Percentiles rank a stretch among this genome's conserved stretches.
Conservation (phyloP, 441 rosid species). For the Eruca vesicaria region DNA sequence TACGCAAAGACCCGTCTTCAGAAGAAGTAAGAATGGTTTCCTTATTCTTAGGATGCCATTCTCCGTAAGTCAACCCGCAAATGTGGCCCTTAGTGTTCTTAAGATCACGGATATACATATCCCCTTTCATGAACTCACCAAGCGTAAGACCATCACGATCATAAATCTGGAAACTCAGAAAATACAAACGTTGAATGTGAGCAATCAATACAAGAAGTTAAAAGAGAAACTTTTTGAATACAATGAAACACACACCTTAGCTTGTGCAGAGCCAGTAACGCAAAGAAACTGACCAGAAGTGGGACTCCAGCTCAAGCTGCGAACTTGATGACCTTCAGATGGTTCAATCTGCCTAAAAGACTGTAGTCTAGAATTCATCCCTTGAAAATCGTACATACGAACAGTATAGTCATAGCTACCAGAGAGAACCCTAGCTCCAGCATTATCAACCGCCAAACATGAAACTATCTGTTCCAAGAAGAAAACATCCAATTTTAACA, state of each 20-base stretch:
- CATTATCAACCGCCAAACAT: slow-evolving; percentile 79
- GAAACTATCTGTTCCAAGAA: slow-evolving; percentile 74
- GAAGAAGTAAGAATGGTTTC: slow-evolving; percentile 94
- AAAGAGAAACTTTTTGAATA: too few relatives aligned
- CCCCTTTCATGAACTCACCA: slow-evolving; percentile 96
- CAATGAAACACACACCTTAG: slow-evolving; percentile 98
- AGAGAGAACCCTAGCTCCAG: slow-evolving; percentile 96
- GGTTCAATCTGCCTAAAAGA: slow-evolving; percentile 97
- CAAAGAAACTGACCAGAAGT: slow-evolving; percentile 82
- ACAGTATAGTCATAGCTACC: slow-evolving; percentile 94
- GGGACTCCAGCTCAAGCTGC: slow-evolving; percentile 96
- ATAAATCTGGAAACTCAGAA: slow-evolving; percentile 54
- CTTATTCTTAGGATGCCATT: slow-evolving; percentile 88
- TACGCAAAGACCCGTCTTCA: slow-evolving; percentile 94
- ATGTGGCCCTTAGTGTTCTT: slow-evolving; percentile 98
- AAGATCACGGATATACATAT: slow-evolving; percentile 96
- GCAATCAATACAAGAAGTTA: too few relatives aligned
- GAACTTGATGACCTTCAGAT: slow-evolving; percentile 94
- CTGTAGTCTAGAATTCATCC: slow-evolving; percentile 89
- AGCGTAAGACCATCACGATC: slow-evolving; percentile 96
- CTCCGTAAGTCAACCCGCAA: slow-evolving; percentile 90
- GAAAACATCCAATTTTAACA: slow-evolving; percentile 9
- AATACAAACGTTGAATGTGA: slow-evolving; percentile 16
- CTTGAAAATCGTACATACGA: slow-evolving; percentile 97
- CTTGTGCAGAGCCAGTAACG: slow-evolving; percentile 97